Evolutionary conservation across 371 early-diverging fungal genomes (phyloP), one percentile per base, ranked within the genome.

Genomic region (Lichtheimia ramosa): DNA sequence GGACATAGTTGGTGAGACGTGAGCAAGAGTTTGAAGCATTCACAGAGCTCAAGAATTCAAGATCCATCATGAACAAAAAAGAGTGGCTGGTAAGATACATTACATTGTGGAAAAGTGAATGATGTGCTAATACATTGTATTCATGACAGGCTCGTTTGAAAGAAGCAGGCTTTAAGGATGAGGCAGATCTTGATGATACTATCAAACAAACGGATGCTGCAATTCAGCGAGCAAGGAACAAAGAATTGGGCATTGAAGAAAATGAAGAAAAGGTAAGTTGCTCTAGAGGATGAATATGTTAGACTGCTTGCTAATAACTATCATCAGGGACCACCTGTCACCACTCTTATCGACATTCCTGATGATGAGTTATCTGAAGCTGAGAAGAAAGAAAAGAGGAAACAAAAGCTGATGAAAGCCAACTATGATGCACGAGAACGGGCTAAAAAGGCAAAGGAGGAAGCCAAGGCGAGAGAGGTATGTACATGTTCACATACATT

Each of bases 341-440:
- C 91, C 48, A 85, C 83, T 0, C 69, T 95, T 16, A 66, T 92
- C 4, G 90, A 92, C 57, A 72, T 93, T 3, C 95, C 94, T 15
- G 94, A 95, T 62, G 89, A 85, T 5, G 82, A 92, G 59, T 74
- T 96, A 1, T 82, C 83, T 24, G 91, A 89, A 20, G 86, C 83
- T 28, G 89, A 90, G 34, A 83, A 71, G 48, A 91, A 90, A 61
- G 94, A 95, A 56, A 95, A 96, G 66, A 83, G 87, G 64, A 93
- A 90, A 58, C 95, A 95, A 65, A 77, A 84, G 21, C 62, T 93
- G 13, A 75, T 95, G 61, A 93, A 93, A 64, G 93, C 91, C 6
- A 84, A 87, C 16, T 84, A 87, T 54, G 96, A 94, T 50, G 92
- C 92, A 0, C 83, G 95, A 48, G 86, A 88, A 68, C 77, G 92